phyloP scores from a whole-genome alignment of 495 filamentous ascomycete species.

The Hypomontagnella monticulosa region DNA sequence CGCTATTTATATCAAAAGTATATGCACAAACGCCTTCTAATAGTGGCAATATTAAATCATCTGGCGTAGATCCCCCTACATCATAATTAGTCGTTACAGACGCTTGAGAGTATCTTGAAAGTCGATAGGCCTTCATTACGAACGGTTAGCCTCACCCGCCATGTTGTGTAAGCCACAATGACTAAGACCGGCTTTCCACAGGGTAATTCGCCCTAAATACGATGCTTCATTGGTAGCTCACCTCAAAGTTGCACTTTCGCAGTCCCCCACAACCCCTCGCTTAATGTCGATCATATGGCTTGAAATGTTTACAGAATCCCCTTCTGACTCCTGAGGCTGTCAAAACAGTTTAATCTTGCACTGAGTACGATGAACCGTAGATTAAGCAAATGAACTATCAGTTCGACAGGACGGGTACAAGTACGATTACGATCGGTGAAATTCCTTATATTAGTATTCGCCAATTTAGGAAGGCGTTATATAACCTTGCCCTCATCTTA shows the following conservation, averaged over 20 bases:
- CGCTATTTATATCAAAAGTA: no score
- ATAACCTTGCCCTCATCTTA: no score
- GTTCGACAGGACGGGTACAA: no score
- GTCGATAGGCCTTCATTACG: constrained; percentile 1
- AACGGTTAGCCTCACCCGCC: not conserved
- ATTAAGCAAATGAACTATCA: no score
- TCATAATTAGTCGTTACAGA: not conserved
- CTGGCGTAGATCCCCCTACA: not conserved
- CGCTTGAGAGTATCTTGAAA: not conserved
- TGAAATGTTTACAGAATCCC: no score
- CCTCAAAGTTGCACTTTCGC: not conserved
- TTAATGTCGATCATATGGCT: not conserved
- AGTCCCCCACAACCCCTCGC: not conserved
- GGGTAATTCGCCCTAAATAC: constrained; percentile 2
- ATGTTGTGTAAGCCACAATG: not conserved
- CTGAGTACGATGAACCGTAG: no score
- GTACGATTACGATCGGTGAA: no score
- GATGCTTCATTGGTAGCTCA: not conserved
- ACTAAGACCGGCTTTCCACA: not conserved
- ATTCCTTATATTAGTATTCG: no score
- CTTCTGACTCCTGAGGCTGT: no score
- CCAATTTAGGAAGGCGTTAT: no score
- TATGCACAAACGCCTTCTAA: not conserved
- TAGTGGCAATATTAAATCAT: not conserved
- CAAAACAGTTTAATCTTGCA: no score